Percentiles rank a stretch among this genome's conserved stretches.
Conservation (phyloP, 257 asterid genomes). For the Solanum chmielewskii region DNA sequence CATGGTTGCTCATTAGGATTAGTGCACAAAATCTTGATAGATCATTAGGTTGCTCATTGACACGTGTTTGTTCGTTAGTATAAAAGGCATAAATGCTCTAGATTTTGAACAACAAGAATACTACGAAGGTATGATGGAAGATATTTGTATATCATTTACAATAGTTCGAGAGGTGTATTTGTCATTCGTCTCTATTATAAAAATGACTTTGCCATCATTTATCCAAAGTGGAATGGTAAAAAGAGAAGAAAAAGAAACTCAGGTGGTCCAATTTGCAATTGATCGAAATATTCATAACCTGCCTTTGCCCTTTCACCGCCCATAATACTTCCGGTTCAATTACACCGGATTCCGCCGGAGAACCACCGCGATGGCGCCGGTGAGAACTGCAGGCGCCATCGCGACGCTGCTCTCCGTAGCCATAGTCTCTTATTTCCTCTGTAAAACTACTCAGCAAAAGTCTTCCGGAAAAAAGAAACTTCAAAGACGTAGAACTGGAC, state of each 20-base stretch:
- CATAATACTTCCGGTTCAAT: not conserved
- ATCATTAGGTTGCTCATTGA: not conserved
- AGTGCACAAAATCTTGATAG: not conserved
- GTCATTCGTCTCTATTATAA: not conserved
- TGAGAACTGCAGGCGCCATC: constrained; percentile 43
- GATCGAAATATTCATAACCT: not conserved
- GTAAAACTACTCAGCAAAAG: constrained; percentile 22
- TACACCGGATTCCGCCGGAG: not conserved
- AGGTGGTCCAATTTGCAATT: not conserved
- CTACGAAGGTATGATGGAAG: too few relatives aligned
- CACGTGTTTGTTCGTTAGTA: too few relatives aligned
- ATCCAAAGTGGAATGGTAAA: not conserved
- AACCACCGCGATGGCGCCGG: constrained; percentile 26
- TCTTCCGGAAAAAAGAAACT: constrained; percentile 12
- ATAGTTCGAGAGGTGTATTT: too few relatives aligned
- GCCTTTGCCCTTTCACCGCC: not conserved
- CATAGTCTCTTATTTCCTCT: constrained; percentile 36
- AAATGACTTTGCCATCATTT: not conserved
- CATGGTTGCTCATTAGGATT: not conserved
- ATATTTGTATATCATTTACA: too few relatives aligned
- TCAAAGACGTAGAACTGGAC: constrained; percentile 43
- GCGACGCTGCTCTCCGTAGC: constrained; percentile 43
- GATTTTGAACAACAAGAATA: too few relatives aligned
- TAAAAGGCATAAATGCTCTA: too few relatives aligned
- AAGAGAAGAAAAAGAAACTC: not conserved